These are phyloP conservation scores for Neospermospora avenae DNA, from an alignment of 2,329 filamentous ascomycete species.

Conservation along the genomic window DNA sequence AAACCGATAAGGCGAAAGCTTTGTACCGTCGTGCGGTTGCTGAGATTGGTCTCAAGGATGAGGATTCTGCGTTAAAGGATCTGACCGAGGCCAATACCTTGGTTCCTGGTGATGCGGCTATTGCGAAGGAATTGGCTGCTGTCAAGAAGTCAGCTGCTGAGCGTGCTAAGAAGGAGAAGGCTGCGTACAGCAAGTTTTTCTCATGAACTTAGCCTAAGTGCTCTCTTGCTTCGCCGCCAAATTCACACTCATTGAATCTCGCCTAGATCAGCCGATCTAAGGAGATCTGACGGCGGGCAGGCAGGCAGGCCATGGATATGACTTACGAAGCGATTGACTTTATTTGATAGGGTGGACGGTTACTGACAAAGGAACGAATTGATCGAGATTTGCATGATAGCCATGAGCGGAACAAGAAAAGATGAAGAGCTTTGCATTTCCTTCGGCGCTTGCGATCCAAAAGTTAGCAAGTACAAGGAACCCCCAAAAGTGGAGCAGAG, in stretches of 20 bases:
- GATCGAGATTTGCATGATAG: neutral
- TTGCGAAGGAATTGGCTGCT: constrained; percentile 70
- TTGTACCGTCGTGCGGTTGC: constrained; percentile 80
- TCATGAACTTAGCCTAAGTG: constrained; percentile 18
- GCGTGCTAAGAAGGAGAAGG: constrained; percentile 83
- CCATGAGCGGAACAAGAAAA: too few species aligned
- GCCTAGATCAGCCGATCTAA: too few species aligned
- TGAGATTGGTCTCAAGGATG: constrained; percentile 73
- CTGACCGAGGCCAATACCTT: constrained; percentile 73
- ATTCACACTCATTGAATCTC: too few species aligned
- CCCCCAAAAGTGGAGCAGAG: too few species aligned
- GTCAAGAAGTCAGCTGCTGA: constrained; percentile 75
- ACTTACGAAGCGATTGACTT: neutral
- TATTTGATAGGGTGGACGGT: neutral
- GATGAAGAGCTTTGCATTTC: too few species aligned
- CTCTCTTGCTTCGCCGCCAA: too few species aligned
- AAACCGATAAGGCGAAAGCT: constrained; percentile 84
- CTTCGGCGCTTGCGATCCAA: too few species aligned
- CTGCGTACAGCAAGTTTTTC: constrained; percentile 90
- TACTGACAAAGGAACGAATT: neutral
- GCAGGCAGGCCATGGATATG: neutral
- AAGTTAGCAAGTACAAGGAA: too few species aligned
- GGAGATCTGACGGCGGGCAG: neutral
- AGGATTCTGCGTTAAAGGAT: constrained; percentile 74
- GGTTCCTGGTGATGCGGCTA: constrained; percentile 69